Evolutionary conservation across 2,329 filamentous ascomycete species (phyloP).

Genomic region (Tolypocladium sp.): DNA sequence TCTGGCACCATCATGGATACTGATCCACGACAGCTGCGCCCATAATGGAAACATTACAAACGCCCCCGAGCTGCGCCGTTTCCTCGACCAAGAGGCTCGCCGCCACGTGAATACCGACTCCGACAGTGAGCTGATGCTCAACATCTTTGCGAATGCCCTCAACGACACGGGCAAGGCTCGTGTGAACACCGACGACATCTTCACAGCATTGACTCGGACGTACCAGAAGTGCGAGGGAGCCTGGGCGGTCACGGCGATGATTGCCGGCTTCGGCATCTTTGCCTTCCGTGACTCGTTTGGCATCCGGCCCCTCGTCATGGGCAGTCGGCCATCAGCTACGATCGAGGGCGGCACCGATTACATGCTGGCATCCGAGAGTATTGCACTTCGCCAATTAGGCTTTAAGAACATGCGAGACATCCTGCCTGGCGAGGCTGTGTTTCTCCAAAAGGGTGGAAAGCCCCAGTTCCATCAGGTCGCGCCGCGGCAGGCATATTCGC

Average conservation of each 20-base stretch:
- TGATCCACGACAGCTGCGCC: slow-evolving; percentile 35
- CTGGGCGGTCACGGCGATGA: slow-evolving; percentile 74
- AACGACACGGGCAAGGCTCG: slow-evolving; percentile 73
- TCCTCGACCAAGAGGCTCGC: slow-evolving; percentile 69
- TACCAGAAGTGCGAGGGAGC: slow-evolving; percentile 66
- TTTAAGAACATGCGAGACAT: slow-evolving; percentile 72
- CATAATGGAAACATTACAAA: slow-evolving; percentile 89
- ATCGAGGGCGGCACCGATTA: slow-evolving; percentile 63
- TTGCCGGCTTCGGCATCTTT: slow-evolving; percentile 71
- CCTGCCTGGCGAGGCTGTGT: slow-evolving; percentile 74
- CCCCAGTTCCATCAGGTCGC: slow-evolving; percentile 72
- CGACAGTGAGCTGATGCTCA: slow-evolving; percentile 66
- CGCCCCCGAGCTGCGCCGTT: slow-evolving; percentile 57
- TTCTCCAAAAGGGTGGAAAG: slow-evolving; percentile 67
- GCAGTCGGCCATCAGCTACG: slow-evolving; percentile 59
- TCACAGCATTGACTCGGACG: slow-evolving; percentile 61
- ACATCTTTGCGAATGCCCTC: slow-evolving; percentile 77
- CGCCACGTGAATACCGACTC: slow-evolving; percentile 86
- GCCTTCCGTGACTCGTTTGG: slow-evolving; percentile 55
- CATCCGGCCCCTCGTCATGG: slow-evolving; percentile 74
- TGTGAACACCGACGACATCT: slow-evolving; percentile 70
- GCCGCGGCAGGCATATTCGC: slow-evolving; percentile 59
- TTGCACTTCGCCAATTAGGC: slow-evolving; percentile 73
- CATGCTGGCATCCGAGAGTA: slow-evolving; percentile 84
- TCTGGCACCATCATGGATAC: background rate